These are phyloP conservation scores for Austroboletus festivus DNA, from an alignment of 768 basidiomycete genomes.

Conservation along the genomic window DNA sequence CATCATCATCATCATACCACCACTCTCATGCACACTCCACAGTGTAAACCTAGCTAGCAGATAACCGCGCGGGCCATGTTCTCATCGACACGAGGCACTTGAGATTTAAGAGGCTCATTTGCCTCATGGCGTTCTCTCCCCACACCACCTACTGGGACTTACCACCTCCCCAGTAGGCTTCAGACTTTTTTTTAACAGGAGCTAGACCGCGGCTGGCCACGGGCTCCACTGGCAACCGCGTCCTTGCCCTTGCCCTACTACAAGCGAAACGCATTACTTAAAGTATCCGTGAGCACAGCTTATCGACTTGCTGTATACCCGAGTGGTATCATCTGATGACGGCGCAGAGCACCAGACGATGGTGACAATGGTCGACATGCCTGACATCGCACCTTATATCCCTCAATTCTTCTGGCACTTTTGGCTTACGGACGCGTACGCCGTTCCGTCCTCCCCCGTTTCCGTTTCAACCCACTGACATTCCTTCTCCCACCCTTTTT, in stretches of 20 bases:
- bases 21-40: too few species aligned
- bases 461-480: background rate
- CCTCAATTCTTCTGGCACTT: slow-evolving; percentile 49
- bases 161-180: background rate
- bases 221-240: too few species aligned
- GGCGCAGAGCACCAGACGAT: background rate
- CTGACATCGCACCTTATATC: slow-evolving; percentile 36
- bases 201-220: too few species aligned
- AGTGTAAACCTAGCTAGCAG: background rate
- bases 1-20: too few species aligned
- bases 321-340: background rate
- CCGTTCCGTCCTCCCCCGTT: slow-evolving; percentile 4
- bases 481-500: background rate
- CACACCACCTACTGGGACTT: slow-evolving; percentile 3
- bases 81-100: slow-evolving; percentile 7
- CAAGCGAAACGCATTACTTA: background rate
- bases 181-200: background rate
- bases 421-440: slow-evolving; percentile 46
- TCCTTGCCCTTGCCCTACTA: too few species aligned
- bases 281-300: background rate
- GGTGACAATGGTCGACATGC: background rate
- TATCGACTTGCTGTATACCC: slow-evolving; percentile 2
- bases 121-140: slow-evolving; percentile 5
- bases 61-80: slow-evolving; percentile 10
- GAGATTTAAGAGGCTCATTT: slow-evolving; percentile 5